phyloP scores from a whole-genome alignment of 805 yeast genomes.

The Aciculoconidium aculeatum region DNA sequence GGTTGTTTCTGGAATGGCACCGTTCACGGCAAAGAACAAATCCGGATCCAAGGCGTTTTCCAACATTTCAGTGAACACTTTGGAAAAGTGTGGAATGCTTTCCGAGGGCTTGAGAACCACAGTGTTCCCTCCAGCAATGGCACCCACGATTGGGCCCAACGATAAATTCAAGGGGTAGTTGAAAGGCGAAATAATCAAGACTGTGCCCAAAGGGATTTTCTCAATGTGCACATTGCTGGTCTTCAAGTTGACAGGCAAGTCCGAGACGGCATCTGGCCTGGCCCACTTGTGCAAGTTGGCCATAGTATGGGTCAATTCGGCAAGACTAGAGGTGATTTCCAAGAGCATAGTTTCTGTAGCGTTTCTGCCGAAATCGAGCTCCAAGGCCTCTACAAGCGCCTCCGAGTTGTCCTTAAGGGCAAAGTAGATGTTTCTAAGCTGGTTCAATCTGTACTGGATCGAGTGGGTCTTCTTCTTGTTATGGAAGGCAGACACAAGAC shows the following conservation, averaged over 20 bases:
- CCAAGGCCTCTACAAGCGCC: conserved; percentile 50
- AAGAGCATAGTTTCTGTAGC: conserved; percentile 53
- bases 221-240: conserved; percentile 27
- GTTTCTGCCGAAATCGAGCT: conserved; percentile 63
- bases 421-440: conserved; percentile 62
- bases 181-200: conserved; percentile 72
- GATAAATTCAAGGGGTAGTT: conserved; percentile 70
- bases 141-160: conserved; percentile 65
- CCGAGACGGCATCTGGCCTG: conserved; percentile 40
- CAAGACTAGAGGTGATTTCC: conserved; percentile 48
- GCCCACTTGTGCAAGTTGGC: conserved; percentile 56
- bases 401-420: conserved; percentile 56
- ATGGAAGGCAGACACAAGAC: conserved; percentile 39
- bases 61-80: conserved; percentile 51
- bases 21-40: conserved; percentile 61
- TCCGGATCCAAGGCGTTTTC: conserved; percentile 47
- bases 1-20: conserved; percentile 62
- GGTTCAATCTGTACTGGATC: conserved; percentile 52
- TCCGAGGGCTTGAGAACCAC: conserved; percentile 78
- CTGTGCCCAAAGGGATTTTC: conserved; percentile 52
- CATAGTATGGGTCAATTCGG: conserved; percentile 57
- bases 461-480: conserved; percentile 42
- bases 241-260: conserved; percentile 29
- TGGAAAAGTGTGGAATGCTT: conserved; percentile 55
- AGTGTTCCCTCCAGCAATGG: conserved; percentile 80